Evolutionary conservation across 192 early-diverging fungal genomes (phyloP), one percentile per base, ranked within the genome.

Genomic region (Coemansia sp.): DNA sequence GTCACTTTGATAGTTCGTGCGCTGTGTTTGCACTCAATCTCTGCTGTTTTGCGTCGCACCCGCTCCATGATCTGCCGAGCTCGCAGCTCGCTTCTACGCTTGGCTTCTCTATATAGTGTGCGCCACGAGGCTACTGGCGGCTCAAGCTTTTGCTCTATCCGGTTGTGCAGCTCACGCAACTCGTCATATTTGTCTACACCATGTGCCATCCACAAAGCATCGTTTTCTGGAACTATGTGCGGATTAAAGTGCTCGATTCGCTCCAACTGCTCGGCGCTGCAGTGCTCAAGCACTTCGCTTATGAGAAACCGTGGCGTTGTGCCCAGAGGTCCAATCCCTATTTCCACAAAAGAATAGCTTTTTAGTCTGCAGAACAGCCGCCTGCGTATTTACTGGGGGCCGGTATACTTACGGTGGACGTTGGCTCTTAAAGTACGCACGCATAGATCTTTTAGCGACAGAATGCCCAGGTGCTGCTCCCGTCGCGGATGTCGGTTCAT

Each of bases 191-290:
- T 70, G 30, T 36, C 49, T 10, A 38, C 13, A 36, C 60, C 63
- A 35, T 63, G 60, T 38, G 48, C 44, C 44, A 43, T 46, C 74
- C 74, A 78, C 49, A 78, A 42, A 1, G 55, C 31, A 52, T 70
- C 68, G 61, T 70, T 78, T 52, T 78, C 74, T 1, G 51, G 48
- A 16, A 63, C 30, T 31, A 78, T 63, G 20, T 67, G 68, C 36
- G 74, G 74, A 28, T 78, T 78, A 51, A 50, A 31, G 49, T 53
- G 55, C 47, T 78, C 74, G 53, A 78, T 54, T 5, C 40, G 43
- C 26, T 63, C 64, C 13, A 78, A 64, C 48, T 78, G 68, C 54
- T 78, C 64, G 0, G 68, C 57, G 45, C 65, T 70, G 60, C 74
- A 78, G 18, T 59, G 60, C 7, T 61, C 59, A 4, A 78, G 63